Base-by-base conservation (phyloP, 177 flowering plant species). In the Tripterygium wilfordii region DNA sequence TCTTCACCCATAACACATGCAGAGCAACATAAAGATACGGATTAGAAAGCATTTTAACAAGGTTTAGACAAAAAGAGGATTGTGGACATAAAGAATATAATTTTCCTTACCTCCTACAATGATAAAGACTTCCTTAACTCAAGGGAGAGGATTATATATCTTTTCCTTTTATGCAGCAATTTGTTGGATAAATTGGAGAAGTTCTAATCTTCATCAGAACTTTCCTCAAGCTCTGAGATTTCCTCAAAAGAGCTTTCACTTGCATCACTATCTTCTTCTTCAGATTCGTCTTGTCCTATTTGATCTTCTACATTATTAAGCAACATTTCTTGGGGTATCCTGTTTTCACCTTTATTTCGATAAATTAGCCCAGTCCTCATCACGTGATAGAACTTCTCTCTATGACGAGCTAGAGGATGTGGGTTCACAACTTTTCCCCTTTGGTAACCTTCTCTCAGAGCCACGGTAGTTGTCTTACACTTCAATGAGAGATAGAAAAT, bases 401-500 rank as follows among this genome's bases (percentile, higher is more conserved):
- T 74, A n/a, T 73, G 41, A 3, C 62, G 62, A 36, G 75, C 82
- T 27, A 88, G 75, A 8, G 95, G 96, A 62, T 83, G 91, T 1
- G 82, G 83, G 12, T 78, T 62, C n/a, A 82, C 83, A 48, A 92
- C 53, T 48, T 74, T 88, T 33, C 94, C 96, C 19, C 78, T 47
- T 19, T 41, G 60, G 49, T 88, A 92, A 14, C 91, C 96, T 66
- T 92, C 98, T 61, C 67, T 82, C 15, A 92, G 72, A 0, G 79
- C 63, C 18, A 86, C 80, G 2, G 96, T 86, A 0, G 96, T 86
- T 3, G 98, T 92, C 59, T 88, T 92, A 55, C 98, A 92, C 63
- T 92, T 92, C 75, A 92, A 57, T 4, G 96, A 88, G 22, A 92
- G 88, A 64, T 92, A 92, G 36, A 92, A 92, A 15, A 88, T 82